phyloP scores from a whole-genome alignment of 2,329 filamentous ascomycete species.

The Cordyceps cateniannulata region DNA sequence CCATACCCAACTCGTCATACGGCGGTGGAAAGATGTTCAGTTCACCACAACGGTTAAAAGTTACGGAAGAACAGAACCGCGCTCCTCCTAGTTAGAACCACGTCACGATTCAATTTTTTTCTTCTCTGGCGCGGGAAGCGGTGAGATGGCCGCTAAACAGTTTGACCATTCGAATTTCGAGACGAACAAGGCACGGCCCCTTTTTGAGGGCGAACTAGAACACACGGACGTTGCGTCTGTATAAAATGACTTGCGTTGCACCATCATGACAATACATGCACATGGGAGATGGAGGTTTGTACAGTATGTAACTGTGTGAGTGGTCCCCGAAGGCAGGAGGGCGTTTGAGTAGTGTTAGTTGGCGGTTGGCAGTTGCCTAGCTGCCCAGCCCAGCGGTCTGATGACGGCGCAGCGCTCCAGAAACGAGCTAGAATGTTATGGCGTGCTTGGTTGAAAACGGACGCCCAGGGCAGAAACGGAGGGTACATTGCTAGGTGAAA shows the following conservation, averaged over 20 bases:
- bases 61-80: not conserved
- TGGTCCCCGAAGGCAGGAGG: not conserved
- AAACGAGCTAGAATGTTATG: slow-evolving; percentile 5
- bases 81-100: not conserved
- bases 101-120: not conserved
- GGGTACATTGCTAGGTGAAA: too few species aligned
- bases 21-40: not conserved
- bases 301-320: not conserved
- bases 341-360: too few species aligned
- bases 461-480: slow-evolving; percentile 1
- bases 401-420: not conserved
- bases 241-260: not conserved
- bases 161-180: not conserved
- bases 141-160: not conserved
- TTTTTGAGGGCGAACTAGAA: not conserved
- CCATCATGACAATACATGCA: not conserved
- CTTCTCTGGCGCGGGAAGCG: not conserved
- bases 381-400: not conserved
- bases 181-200: not conserved
- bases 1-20: not conserved
- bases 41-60: too few species aligned
- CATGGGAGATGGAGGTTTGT: too few species aligned
- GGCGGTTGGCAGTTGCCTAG: not conserved
- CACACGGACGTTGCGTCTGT: not conserved
- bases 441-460: slow-evolving; percentile 7